phyloP scores from a whole-genome alignment of 2,329 filamentous ascomycete genomes.

The Purpureocillium lavendulum region DNA sequence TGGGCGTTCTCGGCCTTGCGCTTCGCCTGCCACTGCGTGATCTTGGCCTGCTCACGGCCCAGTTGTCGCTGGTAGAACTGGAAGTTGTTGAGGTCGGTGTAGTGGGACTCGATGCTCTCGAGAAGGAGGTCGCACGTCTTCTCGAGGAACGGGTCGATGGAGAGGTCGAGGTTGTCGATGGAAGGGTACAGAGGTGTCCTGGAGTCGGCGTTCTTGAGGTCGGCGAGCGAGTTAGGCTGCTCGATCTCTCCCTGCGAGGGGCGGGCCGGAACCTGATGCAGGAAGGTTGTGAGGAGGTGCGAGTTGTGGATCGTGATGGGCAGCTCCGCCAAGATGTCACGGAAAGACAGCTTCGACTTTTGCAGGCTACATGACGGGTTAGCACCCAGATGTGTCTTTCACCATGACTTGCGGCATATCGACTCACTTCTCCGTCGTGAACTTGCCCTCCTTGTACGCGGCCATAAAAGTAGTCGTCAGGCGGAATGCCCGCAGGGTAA shows the following conservation, averaged over 20 bases:
- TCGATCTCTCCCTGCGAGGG: constrained; percentile 56
- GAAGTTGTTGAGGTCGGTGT: constrained; percentile 98
- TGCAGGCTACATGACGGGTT: constrained; percentile 56
- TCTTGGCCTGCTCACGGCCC: constrained; percentile 91
- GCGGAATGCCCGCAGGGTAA: constrained; percentile 86
- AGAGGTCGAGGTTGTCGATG: constrained; percentile 81
- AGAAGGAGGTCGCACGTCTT: constrained; percentile 95
- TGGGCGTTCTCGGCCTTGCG: constrained; percentile 91
- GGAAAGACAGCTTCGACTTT: constrained; percentile 88
- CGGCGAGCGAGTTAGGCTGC: constrained; percentile 70
- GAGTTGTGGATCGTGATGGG: constrained; percentile 92
- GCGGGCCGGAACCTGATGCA: constrained; percentile 78
- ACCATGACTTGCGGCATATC: neutral
- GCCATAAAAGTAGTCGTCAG: constrained; percentile 81
- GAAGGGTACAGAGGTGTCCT: constrained; percentile 71
- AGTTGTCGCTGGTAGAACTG: constrained; percentile 92
- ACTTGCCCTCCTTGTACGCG: constrained; percentile 94
- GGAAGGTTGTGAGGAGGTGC: constrained; percentile 87
- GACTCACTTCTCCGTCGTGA: constrained; percentile 84
- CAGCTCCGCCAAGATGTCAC: constrained; percentile 86
- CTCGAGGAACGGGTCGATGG: constrained; percentile 95
- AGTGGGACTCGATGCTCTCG: constrained; percentile 94
- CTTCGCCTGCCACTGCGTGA: constrained; percentile 93
- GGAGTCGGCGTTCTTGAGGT: constrained; percentile 59
- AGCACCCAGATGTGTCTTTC: constrained; percentile 5